Conservation (phyloP, 2,329 filamentous ascomycete genomes). For the Emergomyces africanus region DNA sequence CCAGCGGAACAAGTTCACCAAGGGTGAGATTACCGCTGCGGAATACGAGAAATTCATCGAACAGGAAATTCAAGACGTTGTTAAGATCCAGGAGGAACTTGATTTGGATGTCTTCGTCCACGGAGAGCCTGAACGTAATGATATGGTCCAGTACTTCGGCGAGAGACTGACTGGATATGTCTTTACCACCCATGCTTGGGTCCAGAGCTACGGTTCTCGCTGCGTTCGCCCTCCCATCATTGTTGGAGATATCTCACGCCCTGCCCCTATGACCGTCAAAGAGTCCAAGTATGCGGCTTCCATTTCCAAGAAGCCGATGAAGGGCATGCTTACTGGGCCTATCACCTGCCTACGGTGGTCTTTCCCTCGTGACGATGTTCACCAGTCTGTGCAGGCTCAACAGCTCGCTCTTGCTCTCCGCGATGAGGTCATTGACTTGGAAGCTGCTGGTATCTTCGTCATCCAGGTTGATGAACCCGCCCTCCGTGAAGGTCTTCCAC, state of each 20-base stretch:
- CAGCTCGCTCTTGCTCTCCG: slow-evolving; percentile 97
- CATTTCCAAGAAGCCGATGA: slow-evolving; percentile 98
- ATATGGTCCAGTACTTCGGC: slow-evolving; percentile 99
- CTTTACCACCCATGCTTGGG: slow-evolving; percentile 99
- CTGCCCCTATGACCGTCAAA: slow-evolving; percentile 98
- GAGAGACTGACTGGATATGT: slow-evolving; percentile 93
- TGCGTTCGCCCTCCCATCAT: slow-evolving; percentile 98
- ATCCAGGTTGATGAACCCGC: slow-evolving; percentile 99
- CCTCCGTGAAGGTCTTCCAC: slow-evolving; percentile 97
- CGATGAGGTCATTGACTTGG: slow-evolving; percentile 95
- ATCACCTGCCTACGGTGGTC: slow-evolving; percentile 99
- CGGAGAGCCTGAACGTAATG: slow-evolving; percentile 98
- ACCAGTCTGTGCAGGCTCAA: slow-evolving; percentile 97
- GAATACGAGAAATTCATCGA: slow-evolving; percentile 99
- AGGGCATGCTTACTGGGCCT: slow-evolving; percentile 99
- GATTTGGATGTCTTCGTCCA: slow-evolving; percentile 94
- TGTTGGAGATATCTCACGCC: slow-evolving; percentile 95
- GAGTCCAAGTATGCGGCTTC: slow-evolving; percentile 98
- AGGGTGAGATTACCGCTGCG: slow-evolving; percentile 83
- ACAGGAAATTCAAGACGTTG: slow-evolving; percentile 90
- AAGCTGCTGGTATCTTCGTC: slow-evolving; percentile 90
- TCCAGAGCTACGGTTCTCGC: slow-evolving; percentile 95
- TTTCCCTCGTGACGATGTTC: slow-evolving; percentile 98
- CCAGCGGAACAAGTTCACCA: slow-evolving; percentile 96
- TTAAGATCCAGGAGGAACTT: slow-evolving; percentile 97